phyloP scores from a whole-genome alignment of 2,329 filamentous ascomycete genomes.

The Colletotrichum kahawae region DNA sequence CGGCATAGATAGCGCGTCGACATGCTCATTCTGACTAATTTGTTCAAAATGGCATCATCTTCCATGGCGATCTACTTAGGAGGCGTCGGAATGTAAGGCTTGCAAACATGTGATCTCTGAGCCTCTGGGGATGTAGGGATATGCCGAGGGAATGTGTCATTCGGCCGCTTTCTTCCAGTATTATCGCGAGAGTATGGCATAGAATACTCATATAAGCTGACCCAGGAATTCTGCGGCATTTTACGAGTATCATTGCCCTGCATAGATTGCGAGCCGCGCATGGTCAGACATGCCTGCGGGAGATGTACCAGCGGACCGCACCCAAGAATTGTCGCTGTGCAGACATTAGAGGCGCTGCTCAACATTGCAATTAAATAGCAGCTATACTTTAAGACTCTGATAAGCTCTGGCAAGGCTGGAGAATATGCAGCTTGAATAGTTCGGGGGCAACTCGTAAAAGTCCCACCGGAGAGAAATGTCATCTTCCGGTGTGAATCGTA shows the following conservation, averaged over 20 bases:
- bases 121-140: not conserved
- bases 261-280: not conserved
- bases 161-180: not conserved
- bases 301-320: not conserved
- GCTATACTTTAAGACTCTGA: too few relatives aligned
- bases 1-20: not conserved
- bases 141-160: not conserved
- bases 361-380: too few relatives aligned
- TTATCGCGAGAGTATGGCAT: not conserved
- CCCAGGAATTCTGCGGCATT: not conserved
- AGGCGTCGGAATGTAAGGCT: not conserved
- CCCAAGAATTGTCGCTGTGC: not conserved
- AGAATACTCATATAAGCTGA: not conserved
- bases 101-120: not conserved
- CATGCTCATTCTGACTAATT: not conserved
- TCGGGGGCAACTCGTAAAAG: too few relatives aligned
- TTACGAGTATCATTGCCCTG: not conserved
- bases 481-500: too few relatives aligned
- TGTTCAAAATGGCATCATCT: not conserved
- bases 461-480: too few relatives aligned
- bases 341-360: too few relatives aligned
- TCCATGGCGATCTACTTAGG: too few relatives aligned
- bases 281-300: not conserved
- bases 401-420: too few relatives aligned
- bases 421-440: too few relatives aligned